Base-by-base conservation (phyloP, 2,329 filamentous ascomycete species). In the Paecilomyces sp. region DNA sequence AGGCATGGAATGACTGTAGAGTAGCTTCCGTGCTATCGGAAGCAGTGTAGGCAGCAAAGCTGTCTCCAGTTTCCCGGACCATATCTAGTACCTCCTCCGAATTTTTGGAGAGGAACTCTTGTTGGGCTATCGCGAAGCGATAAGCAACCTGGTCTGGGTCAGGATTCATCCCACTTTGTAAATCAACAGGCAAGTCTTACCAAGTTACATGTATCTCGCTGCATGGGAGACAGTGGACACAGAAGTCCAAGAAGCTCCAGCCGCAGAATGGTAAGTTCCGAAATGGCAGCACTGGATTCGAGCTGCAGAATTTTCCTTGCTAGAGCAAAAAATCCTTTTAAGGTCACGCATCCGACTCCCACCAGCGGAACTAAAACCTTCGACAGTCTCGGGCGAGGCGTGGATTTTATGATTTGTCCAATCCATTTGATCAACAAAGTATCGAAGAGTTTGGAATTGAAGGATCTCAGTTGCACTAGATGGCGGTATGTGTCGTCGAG, bases 391-490 rank as follows among this genome's bases (percentile, higher is more conserved):
- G 67, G 64, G 11, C 69, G 72, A 54, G 72, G 65, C 4, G 73
- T 59, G 33, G 71, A 71, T 50, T 69, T 70, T n/a, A 79, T 55
- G 57, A 75, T 65, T 41, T 63, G 63, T 57, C 70, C 71, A 3
- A 80, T 68, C 77, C 79, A 80, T 58, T 72, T 74, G 30, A 74
- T 67, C 54, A 80, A 67, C 60, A 78, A 69, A 4, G 65, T 56
- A 66, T 80, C 77, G 59, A 79, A 79, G 59, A 74, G 70, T 51
- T 75, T 76, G 11, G 73, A 69, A 59, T 77, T 74, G 63, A 79
- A 79, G 9, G 74, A 70, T 58, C 77, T 71, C 54, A 81, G 63
- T 34, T 77, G 75, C 22, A 74, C 72, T 30, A 80, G 66, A 57
- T 79, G 74, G 55, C 74, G 68, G 58, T 74, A 77, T 18, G 69